Evolutionary conservation across 805 yeast species (phyloP), one percentile per base, ranked within the genome.

Genomic region (Komagataella populi): DNA sequence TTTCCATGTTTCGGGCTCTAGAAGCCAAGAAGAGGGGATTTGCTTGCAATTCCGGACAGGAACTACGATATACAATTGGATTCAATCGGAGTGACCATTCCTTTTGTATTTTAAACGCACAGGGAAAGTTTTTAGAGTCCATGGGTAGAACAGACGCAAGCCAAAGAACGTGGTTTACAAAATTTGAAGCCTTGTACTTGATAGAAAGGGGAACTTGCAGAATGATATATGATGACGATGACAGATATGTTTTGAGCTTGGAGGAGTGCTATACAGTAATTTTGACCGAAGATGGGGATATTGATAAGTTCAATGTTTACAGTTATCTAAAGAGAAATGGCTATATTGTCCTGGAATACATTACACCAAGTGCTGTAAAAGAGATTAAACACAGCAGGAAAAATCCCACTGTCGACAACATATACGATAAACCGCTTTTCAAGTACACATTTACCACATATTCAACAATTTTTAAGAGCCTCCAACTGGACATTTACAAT

Each of bases 301-400:
- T 80, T 23, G 83, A 83, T 53, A 65, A 69, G 49, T 83, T 80
- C 55, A 78, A 78, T 47, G 89, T 84, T 0, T 91, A 82, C 65
- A 74, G 90, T 0, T 74, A 84, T 53, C 68, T 90, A 58, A 85
- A 84, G 58, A 75, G 95, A 60, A 73, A 80, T 50, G 97, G 97
- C 0, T 90, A 83, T 60, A 73, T 84, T 18, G 84, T 87, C 0
- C 61, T 69, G 52, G 57, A 71, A 49, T 55, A 57, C 49, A 47
- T 49, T 53, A 23, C 48, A 49, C 10, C 17, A 12, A 14, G 30
- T n/a, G 14, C 14, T 16, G 23, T 43, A 23, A n/a, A 16, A n/a
- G 44, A 23, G n/a, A 23, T 22, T 46, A 46, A 20, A 45, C 5
- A 24, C 22, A 7, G 36, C 39, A 1, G 24, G n/a, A 14, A 17